Base-by-base conservation (phyloP, 257 asterid species). In the Echium plantagineum region DNA sequence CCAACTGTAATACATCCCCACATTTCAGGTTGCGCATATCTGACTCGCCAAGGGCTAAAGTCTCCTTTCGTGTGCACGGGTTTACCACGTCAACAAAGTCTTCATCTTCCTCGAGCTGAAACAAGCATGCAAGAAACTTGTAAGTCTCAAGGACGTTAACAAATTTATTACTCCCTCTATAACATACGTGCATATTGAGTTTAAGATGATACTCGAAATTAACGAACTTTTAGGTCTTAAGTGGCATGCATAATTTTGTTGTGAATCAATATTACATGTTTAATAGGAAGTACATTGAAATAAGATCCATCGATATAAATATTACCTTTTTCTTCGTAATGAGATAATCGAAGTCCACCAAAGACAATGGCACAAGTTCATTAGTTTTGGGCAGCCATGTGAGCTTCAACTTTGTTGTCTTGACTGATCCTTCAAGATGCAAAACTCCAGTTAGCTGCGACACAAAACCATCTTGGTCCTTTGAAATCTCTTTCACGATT, bases 251-350 rank as follows among this genome's bases (percentile, higher is more conserved):
- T 1, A 55, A 21, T 4, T 21, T 7, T 0, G 24, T 15, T 16
- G 32, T 16, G 32, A 18, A 5, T 21, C 38, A 16, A n/a, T n/a
- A n/a, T n/a, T n/a, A n/a, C n/a, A n/a, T n/a, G n/a, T n/a, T n/a
- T n/a, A n/a, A n/a, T n/a, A n/a, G n/a, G n/a, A n/a, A n/a, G n/a
- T n/a, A n/a, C n/a, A n/a, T n/a, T n/a, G n/a, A n/a, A n/a, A n/a
- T n/a, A n/a, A n/a, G n/a, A n/a, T n/a, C n/a, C n/a, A n/a, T n/a
- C n/a, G n/a, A n/a, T n/a, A n/a, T n/a, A n/a, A n/a, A n/a, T n/a
- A n/a, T n/a, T 67, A 91, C 98, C 98, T 85, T 88, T 71, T 91
- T 91, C 89, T 88, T 88, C 26, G 95, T 84, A 63, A 91, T 91
- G 55, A 91, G 82, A 74, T 85, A 82, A 66, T 86, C 95, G 57